Base-by-base conservation (phyloP, 2,329 filamentous ascomycete species). In the Epichloe hybrida region DNA sequence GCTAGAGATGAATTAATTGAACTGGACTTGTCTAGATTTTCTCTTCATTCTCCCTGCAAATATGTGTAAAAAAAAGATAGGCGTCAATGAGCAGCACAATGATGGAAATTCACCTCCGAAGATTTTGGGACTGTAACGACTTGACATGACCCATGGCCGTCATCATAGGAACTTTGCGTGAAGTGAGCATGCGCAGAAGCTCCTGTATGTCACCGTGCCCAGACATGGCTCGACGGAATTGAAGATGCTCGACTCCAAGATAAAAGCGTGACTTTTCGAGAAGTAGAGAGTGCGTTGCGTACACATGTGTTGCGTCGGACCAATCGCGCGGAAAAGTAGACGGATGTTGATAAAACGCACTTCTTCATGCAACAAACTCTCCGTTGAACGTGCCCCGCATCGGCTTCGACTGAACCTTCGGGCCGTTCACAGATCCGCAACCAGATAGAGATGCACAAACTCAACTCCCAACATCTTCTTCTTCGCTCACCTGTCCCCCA, bases 181-280 rank as follows among this genome's bases (percentile, higher is more conserved):
- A 70, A 3, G 76, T 82, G 56, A 83, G 66, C 50, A 82, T 69
- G 45, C 78, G 77, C 49, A 83, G 68, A 15, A 83, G 71, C 59
- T 80, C 79, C 57, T 81, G 77, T 21, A 83, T 64, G 56, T 83
- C 79, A 53, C 77, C 72, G 55, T 80, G 76, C 1, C 73, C 69
- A 7, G 75, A 70, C 77, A 80, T 80, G 36, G n/a, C 44, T 27
- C 35, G 15, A 5, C n/a, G 3, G 7, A 27, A 6, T n/a, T n/a
- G 12, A 13, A n/a, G 5, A 15, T 38, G 13, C 7, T 38, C 37
- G 12, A 6, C 13, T 38, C 37, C 7, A 38, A 15, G 4, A 15
- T n/a, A 1, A n/a, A 8, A 11, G 27, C 27, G 27, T 31, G 27
- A 31, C 9, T 31, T 11, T 31, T 31, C 27, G 27, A 31, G 27